Evolutionary conservation across 805 yeast species (phyloP), one percentile per base, ranked within the genome.

Genomic region (Lachancea waltii): DNA sequence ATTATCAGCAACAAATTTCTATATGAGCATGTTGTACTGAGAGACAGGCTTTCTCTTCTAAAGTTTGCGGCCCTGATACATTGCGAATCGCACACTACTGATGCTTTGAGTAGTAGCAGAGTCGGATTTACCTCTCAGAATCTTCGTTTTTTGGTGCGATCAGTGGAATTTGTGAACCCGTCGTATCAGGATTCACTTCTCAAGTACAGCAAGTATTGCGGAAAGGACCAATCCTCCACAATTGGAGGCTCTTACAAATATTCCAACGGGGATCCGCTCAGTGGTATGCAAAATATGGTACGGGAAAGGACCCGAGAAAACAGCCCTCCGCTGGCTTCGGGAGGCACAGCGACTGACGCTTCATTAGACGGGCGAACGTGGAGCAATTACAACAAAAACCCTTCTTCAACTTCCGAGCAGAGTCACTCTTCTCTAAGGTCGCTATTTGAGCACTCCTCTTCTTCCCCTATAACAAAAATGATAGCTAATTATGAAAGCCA

Each of bases 141-240:
- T 34, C 46, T 48, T 4, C 45, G 64, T 22, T 54, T 54, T 35
- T 35, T 56, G 21, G 53, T 57, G 4, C 45, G 46, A 16, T 40
- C 54, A 10, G 46, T 56, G 11, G 58, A 56, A 25, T 59, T 59
- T 38, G 47, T 40, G 7, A 42, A 56, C 22, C 64, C 64, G 4
- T 53, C 53, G 33, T 58, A 55, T 29, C 62, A 57, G 33, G 63
- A 59, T 37, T 57, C 63, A 11, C 30, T 59, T 7, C 44, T 58
- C 38, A 59, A 59, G 41, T 59, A 59, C 36, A 48, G 59, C 35
- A 55, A 52, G 30, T 59, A 43, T 31, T 37, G 36, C 28, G 45
- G 56, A 25, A 46, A 43, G 19, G 47, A 43, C 18, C 43, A 40
- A 6, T 44, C 33, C 23, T 39, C 44, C 31, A 36, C 50, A 5